Evolutionary conservation across 2,329 filamentous ascomycete genomes (phyloP).

Genomic region (Cephalotrichum gorgonifer): DNA sequence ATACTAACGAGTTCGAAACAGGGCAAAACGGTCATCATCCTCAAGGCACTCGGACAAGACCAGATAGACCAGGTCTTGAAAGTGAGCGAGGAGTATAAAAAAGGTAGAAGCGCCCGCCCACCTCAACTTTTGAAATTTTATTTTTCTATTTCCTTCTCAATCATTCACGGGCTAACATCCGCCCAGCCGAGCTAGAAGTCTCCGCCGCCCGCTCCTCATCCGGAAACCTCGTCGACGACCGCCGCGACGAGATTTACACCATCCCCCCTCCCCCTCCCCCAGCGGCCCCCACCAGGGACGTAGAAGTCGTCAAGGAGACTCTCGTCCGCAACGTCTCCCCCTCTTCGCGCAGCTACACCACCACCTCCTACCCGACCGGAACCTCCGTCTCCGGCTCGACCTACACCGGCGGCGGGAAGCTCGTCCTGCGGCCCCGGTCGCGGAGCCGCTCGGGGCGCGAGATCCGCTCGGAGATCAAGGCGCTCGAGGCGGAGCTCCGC

Average conservation of each 20-base stretch:
- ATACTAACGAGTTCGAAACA: slow-evolving; percentile 24
- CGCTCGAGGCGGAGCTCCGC: slow-evolving; percentile 53
- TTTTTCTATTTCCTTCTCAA: neutral
- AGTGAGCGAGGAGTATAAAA: slow-evolving; percentile 67
- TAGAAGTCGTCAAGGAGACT: slow-evolving; percentile 34
- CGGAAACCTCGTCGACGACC: slow-evolving; percentile 38
- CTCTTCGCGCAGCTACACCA: slow-evolving; percentile 20
- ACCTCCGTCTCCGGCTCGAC: slow-evolving; percentile 8
- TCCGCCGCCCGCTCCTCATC: slow-evolving; percentile 33
- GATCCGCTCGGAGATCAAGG: slow-evolving; percentile 61
- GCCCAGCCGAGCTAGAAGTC: slow-evolving; percentile 32
- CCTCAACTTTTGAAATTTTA: too few species aligned
- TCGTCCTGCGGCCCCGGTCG: slow-evolving; percentile 31
- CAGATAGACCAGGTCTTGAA: slow-evolving; percentile 86
- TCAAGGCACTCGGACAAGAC: slow-evolving; percentile 75
- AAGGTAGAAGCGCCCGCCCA: slow-evolving; percentile 28
- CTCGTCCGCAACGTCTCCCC: slow-evolving; percentile 41
- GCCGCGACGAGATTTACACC: slow-evolving; percentile 31
- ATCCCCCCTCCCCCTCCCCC: slow-evolving; percentile 15
- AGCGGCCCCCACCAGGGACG: slow-evolving; percentile 5
- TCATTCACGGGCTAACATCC: neutral
- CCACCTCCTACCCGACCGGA: slow-evolving; percentile 14
- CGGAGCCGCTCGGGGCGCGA: slow-evolving; percentile 44
- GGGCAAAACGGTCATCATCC: slow-evolving; percentile 72
- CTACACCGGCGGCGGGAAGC: slow-evolving; percentile 16